Base-by-base conservation (phyloP, 2,329 filamentous ascomycete species). In the Aspergillus spinulosporus region DNA sequence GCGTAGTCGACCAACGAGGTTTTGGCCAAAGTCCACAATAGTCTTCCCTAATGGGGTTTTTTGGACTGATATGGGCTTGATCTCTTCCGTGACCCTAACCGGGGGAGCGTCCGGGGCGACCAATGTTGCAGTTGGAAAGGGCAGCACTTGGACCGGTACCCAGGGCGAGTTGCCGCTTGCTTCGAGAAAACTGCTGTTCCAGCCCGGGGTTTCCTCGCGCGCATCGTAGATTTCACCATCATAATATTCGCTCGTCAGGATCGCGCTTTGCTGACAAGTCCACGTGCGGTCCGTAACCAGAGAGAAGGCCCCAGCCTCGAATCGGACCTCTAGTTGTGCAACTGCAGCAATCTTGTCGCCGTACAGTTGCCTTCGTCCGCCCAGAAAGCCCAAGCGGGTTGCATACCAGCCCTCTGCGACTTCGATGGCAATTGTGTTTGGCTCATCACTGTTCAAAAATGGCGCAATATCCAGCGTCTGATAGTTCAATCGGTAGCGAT, bases 361-460 rank as follows among this genome's bases (percentile, higher is more conserved):
- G 7, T 12, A 42, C 4, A 15, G 15, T 8, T 14, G 5, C 3
- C 14, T n/a, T 14, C 9, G 15, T 8, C 50, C 50, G 3, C 50
- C 50, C 29, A 37, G 7, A 15, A 52, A 52, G 9, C 50, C 50
- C 14, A 52, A 14, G 1, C 42, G 42, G 14, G 12, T 28, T 7
- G 50, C 50, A 39, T 52, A 52, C 50, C 50, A 52, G 14, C 50
- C 50, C 8, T n/a, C 42, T 3, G 29, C 50, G 5, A 39, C 50
- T 21, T 52, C 50, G 1, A 52, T 32, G 8, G 40, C 40, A 6
- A 52, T 14, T 3, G 39, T 31, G 29, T 52, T 52, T 6, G 28
- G 14, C 6, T 15, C 29, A 4, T 5, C 31, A 5, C 5, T 11
- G 4, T 7, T n/a, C 6, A 52, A 4, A 15, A 52, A 9, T 2